These are phyloP conservation scores for Fusarium virguliforme DNA, from an alignment of 2,329 filamentous ascomycete species.

Conservation along the genomic window DNA sequence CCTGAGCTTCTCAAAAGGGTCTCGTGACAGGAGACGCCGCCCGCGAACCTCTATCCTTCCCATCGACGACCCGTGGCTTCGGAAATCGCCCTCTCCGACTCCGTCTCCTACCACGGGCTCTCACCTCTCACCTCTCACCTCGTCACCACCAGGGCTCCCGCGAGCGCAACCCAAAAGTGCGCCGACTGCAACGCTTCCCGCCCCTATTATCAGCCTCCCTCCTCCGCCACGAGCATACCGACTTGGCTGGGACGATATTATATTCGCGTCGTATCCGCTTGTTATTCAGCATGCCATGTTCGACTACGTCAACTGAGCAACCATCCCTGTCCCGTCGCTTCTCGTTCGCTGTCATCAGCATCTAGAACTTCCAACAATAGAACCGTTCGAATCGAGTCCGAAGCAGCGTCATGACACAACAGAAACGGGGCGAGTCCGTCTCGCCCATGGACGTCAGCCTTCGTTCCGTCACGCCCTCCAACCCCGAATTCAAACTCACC, in stretches of 20 bases:
- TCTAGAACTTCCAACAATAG: constrained; percentile 16
- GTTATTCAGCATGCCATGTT: constrained; percentile 47
- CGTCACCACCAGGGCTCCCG: constrained; percentile 30
- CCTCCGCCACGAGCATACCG: constrained; percentile 17
- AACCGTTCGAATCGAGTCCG: constrained; percentile 26
- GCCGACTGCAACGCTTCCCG: constrained; percentile 31
- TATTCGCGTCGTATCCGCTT: constrained; percentile 16
- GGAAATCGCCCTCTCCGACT: background rate
- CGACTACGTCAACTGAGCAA: constrained; percentile 35
- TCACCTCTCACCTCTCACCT: constrained; percentile 18
- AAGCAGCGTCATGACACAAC: constrained; percentile 45
- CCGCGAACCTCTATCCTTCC: constrained; percentile 13
- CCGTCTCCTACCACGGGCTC: background rate
- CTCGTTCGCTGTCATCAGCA: constrained; percentile 22
- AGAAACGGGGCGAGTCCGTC: constrained; percentile 42
- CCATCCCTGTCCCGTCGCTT: constrained; percentile 25
- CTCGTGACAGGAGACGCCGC: constrained; percentile 27
- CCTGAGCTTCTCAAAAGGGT: constrained; percentile 13
- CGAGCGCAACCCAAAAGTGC: constrained; percentile 33
- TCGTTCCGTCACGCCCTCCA: constrained; percentile 44
- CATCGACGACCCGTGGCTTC: constrained; percentile 2
- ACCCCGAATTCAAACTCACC: constrained; percentile 36
- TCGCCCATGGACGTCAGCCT: constrained; percentile 44
- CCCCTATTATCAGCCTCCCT: constrained; percentile 40
- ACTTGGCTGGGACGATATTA: constrained; percentile 17